Evolutionary conservation across 192 early-diverging fungal genomes (phyloP), one percentile per base, ranked within the genome.

Genomic region (Coemansia asiatica): DNA sequence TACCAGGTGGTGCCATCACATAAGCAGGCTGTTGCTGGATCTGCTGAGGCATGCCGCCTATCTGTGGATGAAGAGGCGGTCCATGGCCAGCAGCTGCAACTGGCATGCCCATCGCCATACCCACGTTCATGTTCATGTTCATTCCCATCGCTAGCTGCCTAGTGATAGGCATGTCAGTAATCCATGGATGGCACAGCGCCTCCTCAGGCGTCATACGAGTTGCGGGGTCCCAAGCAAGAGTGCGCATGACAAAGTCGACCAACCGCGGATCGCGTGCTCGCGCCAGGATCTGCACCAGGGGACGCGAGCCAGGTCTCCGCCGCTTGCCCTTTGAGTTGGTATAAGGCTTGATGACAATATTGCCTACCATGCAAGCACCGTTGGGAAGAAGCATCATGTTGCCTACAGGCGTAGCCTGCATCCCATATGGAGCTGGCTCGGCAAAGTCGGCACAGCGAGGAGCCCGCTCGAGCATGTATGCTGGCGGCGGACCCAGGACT

Each of bases 211-310:
- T 92, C 85, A 98, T 88, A 21, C 96, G 85, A 56, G 85, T 86
- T 56, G 89, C 86, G 8, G 96, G 94, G 68, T 95, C 91, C 96
- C 96, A 98, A 19, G 85, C 85, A 46, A 98, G 74, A 60, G 95
- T 93, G 22, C 81, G 80, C 38, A 83, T 56, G 49, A 98, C 84
- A 83, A 98, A 98, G 61, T 97, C 91, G 8, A 96, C 63, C 64
- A 98, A 94, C 21, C 82, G 64, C 51, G 81, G 77, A 67, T 98
- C 96, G 53, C 79, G 79, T 54, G 91, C 88, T 35, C 87, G 87
- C 27, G 95, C 79, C 55, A 88, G 66, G 16, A 82, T 87, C 38
- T 87, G 83, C 8, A 82, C 84, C 65, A 98, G 84, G 23, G 91
- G 87, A 69, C 90, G 90, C 19, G 90, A 85, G 2, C 86, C 87